These are phyloP conservation scores for Clarireedia hainanense DNA, from an alignment of 2,329 filamentous ascomycete genomes.

Conservation along the genomic window DNA sequence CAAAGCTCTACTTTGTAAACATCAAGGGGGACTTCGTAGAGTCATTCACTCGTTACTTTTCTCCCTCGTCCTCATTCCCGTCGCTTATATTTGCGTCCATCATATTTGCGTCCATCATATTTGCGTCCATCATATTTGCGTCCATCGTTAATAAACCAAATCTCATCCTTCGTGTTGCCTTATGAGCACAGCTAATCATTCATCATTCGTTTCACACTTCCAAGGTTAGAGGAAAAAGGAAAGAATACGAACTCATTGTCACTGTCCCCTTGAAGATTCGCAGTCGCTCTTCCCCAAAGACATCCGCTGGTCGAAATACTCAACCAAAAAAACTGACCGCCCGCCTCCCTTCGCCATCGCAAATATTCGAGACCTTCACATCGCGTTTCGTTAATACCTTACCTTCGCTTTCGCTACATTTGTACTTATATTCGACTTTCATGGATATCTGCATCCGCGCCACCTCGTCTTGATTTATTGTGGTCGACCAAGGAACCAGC, in stretches of 20 bases:
- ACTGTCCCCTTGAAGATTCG: no score
- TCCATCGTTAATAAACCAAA: not conserved
- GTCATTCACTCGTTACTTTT: not conserved
- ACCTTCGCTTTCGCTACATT: not conserved
- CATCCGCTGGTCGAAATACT: not conserved
- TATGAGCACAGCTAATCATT: no score
- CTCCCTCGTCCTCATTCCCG: not conserved
- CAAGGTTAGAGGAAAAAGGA: no score
- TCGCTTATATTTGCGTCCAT: not conserved
- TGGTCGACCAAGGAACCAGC: conserved; percentile 27
- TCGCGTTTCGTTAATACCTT: not conserved
- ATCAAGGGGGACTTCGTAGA: not conserved
- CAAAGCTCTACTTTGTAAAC: not conserved
- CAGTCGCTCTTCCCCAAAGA: not conserved
- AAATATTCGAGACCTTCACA: not conserved
- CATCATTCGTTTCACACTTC: no score
- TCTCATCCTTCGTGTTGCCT: not conserved
- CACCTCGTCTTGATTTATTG: conserved; percentile 18
- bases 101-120: not conserved
- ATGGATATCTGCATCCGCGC: conserved; percentile 11
- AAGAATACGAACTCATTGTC: no score
- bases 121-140: not conserved
- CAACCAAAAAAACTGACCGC: not conserved
- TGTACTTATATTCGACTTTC: not conserved
- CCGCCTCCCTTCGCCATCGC: not conserved